Evolutionary conservation across 1,284 basidiomycete genomes (phyloP).

Genomic region (Apiotrichum veenhuisii): DNA sequence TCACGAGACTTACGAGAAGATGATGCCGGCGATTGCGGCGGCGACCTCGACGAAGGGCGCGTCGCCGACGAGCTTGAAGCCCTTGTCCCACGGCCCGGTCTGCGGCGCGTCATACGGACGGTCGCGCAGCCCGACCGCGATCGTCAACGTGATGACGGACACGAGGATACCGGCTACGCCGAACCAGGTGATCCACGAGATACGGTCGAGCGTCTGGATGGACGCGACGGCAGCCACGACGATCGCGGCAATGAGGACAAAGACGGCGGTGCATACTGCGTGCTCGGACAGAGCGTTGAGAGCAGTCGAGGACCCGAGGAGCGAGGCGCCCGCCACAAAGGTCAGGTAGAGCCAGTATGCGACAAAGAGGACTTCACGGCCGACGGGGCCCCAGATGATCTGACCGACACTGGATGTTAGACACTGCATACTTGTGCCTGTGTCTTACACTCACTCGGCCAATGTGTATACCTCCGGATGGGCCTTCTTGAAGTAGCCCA

Average conservation of each 20-base stretch:
- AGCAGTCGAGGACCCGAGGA: slow-evolving; percentile 27
- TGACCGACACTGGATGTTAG: slow-evolving; percentile 15
- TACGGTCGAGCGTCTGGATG: slow-evolving; percentile 34
- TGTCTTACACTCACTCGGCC: slow-evolving; percentile 12
- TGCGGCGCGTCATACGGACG: slow-evolving; percentile 41
- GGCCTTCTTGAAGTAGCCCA: slow-evolving; percentile 21
- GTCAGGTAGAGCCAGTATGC: slow-evolving; percentile 20
- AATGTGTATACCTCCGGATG: slow-evolving; percentile 22
- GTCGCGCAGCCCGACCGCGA: slow-evolving; percentile 40
- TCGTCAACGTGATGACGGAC: slow-evolving; percentile 34
- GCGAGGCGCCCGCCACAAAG: slow-evolving; percentile 25
- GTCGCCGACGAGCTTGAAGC: slow-evolving; percentile 21
- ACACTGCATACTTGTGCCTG: neutral
- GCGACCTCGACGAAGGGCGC: slow-evolving; percentile 28
- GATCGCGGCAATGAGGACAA: slow-evolving; percentile 30
- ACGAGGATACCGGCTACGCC: slow-evolving; percentile 28
- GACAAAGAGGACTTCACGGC: slow-evolving; percentile 28
- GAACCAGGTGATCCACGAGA: slow-evolving; percentile 41
- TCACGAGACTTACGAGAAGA: slow-evolving; percentile 18
- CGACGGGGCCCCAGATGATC: slow-evolving; percentile 22
- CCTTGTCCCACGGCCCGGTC: slow-evolving; percentile 30
- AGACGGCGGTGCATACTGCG: slow-evolving; percentile 34
- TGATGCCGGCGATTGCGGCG: slow-evolving; percentile 34
- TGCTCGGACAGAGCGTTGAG: slow-evolving; percentile 36
- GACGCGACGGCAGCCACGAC: slow-evolving; percentile 27